Percentiles rank a stretch among this genome's conserved stretches.
Conservation (phyloP, 2,329 filamentous ascomycete genomes). For the Fusarium temperatum region DNA sequence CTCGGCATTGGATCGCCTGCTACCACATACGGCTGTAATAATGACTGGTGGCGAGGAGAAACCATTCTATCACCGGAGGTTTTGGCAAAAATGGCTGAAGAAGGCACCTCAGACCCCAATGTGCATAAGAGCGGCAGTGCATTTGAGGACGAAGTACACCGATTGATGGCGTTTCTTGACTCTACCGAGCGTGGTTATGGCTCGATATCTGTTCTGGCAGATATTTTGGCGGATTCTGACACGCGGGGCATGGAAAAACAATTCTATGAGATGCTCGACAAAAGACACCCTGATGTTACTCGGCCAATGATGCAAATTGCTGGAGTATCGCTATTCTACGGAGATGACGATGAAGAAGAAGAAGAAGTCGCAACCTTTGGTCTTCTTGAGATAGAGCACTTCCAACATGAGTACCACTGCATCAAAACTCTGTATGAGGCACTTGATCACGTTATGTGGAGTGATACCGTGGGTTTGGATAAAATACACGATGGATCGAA, state of each 20-base stretch:
- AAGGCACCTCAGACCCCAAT: constrained; percentile 43
- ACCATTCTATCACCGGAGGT: constrained; percentile 55
- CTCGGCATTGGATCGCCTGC: constrained; percentile 54
- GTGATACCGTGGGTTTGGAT: constrained; percentile 51
- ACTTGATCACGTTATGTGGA: constrained; percentile 60
- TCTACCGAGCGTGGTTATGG: constrained; percentile 68
- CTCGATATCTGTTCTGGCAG: constrained; percentile 59
- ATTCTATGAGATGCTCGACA: constrained; percentile 56
- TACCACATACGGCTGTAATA: constrained; percentile 62
- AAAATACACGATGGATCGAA: constrained; percentile 49
- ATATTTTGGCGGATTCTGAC: constrained; percentile 46
- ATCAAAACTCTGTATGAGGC: constrained; percentile 59
- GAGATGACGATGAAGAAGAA: constrained; percentile 31
- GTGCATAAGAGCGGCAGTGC: constrained; percentile 42
- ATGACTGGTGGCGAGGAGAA: constrained; percentile 70
- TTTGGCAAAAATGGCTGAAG: constrained; percentile 46
- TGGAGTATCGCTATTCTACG: constrained; percentile 42
- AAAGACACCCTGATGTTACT: constrained; percentile 39
- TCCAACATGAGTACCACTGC: constrained; percentile 47
- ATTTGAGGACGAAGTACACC: constrained; percentile 65
- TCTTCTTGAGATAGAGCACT: constrained; percentile 53
- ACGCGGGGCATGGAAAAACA: constrained; percentile 51
- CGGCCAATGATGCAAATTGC: constrained; percentile 48
- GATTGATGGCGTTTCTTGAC: constrained; percentile 71
- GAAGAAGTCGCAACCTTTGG: constrained; percentile 52